phyloP scores from a whole-genome alignment of 2,329 filamentous ascomycete genomes.

The Dothistroma pini region DNA sequence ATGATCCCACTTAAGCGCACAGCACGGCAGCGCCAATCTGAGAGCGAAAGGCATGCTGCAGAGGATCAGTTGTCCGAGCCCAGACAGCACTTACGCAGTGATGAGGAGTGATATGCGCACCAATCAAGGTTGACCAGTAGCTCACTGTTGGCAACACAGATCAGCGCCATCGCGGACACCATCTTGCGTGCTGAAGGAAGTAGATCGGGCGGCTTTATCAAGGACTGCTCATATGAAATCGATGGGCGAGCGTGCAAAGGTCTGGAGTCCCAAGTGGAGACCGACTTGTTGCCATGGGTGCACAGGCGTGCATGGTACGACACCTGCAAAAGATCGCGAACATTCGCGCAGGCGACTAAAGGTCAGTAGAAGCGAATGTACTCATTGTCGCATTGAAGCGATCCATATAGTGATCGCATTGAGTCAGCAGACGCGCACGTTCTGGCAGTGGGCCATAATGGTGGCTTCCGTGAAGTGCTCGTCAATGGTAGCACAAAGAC shows the following conservation, averaged over 20 bases:
- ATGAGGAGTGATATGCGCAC: slow-evolving; percentile 11
- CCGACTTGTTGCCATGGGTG: slow-evolving; percentile 11
- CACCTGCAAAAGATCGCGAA: neutral
- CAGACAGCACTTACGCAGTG: slow-evolving; percentile 4
- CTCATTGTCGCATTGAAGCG: neutral
- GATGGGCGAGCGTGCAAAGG: slow-evolving; percentile 1
- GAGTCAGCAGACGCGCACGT: slow-evolving; percentile 1
- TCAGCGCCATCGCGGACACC: slow-evolving; percentile 11
- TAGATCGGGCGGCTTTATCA: neutral
- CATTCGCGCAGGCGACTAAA: neutral
- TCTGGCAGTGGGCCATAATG: neutral
- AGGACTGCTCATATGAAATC: neutral
- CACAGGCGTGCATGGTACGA: slow-evolving; percentile 11
- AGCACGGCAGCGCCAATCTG: slow-evolving; percentile 14
- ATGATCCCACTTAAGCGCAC: slow-evolving; percentile 18
- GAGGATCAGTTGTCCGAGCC: slow-evolving; percentile 1
- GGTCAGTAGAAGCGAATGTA: neutral
- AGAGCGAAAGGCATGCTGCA: slow-evolving; percentile 10
- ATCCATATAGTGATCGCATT: neutral
- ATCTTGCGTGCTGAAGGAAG: slow-evolving; percentile 7
- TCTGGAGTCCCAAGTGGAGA: slow-evolving; percentile 4
- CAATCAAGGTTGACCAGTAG: slow-evolving; percentile 8
- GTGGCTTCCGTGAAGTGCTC: slow-evolving; percentile 4
- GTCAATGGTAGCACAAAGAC: slow-evolving; percentile 9
- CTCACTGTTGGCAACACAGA: slow-evolving; percentile 2